These are phyloP conservation scores for Terfezia claveryi DNA, from an alignment of 495 filamentous ascomycete genomes.

Conservation along the genomic window DNA sequence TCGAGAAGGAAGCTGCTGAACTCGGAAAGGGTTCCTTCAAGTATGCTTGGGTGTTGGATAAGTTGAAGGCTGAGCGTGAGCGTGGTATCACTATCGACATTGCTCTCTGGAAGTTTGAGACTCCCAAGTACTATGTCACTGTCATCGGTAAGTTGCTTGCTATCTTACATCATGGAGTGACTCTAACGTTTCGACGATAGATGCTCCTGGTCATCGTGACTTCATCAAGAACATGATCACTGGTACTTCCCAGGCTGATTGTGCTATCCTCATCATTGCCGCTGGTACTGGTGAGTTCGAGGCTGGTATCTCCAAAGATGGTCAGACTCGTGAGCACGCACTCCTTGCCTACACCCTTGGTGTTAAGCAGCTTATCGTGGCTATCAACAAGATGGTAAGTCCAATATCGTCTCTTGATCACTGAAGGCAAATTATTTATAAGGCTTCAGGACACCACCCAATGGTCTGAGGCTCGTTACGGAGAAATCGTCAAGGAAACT, in stretches of 20 bases:
- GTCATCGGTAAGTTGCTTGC: conserved; percentile 58
- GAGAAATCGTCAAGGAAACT: conserved; percentile 99
- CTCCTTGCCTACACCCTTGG: conserved; percentile 98
- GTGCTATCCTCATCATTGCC: conserved; percentile 98
- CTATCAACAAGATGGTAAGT: conserved; percentile 90
- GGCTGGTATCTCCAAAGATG: conserved; percentile 99
- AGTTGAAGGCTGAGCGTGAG: conserved; percentile 99
- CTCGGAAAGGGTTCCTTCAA: conserved; percentile 99
- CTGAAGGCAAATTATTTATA: too few species aligned
- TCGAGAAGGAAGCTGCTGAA: conserved; percentile 99
- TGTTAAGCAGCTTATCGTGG: conserved; percentile 99
- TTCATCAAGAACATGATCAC: conserved; percentile 99
- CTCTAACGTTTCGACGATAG: conserved; percentile 24
- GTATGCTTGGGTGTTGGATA: conserved; percentile 99
- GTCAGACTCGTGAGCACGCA: conserved; percentile 99
- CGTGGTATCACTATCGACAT: conserved; percentile 99
- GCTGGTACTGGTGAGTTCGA: conserved; percentile 99
- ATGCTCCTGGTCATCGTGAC: conserved; percentile 98
- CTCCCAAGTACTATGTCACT: conserved; percentile 93
- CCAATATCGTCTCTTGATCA: too few species aligned
- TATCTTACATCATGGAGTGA: not conserved
- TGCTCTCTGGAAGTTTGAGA: conserved; percentile 99
- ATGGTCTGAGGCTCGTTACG: conserved; percentile 88
- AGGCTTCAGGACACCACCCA: conserved; percentile 57
- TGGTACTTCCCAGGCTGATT: conserved; percentile 99